A percentile compares a stretch with the other conserved stretches of the same genome.
phyloP scores from a whole-genome alignment of 2,329 filamentous ascomycete species.

The Apiospora phragmitis region DNA sequence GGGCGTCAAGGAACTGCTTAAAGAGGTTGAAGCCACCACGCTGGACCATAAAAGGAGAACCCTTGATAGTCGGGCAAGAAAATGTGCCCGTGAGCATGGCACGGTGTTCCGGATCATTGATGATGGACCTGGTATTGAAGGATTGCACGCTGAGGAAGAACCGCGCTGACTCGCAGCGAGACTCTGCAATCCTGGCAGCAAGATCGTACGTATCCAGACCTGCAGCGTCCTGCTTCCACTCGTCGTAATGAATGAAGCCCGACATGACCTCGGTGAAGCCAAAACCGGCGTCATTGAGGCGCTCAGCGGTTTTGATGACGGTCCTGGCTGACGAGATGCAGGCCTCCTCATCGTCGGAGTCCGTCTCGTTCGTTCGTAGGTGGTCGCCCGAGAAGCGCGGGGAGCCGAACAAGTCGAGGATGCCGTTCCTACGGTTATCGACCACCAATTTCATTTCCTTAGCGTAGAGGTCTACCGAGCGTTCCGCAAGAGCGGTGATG shows the following conservation, averaged over 20 bases:
- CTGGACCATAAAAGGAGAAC: slow-evolving; percentile 62
- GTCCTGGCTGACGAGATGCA: slow-evolving; percentile 37
- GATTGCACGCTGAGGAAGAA: slow-evolving; percentile 61
- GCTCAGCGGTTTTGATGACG: slow-evolving; percentile 43
- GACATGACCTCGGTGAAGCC: slow-evolving; percentile 67
- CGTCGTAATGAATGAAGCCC: slow-evolving; percentile 55
- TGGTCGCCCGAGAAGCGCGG: slow-evolving; percentile 35
- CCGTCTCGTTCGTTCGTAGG: slow-evolving; percentile 10
- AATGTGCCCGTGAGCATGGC: slow-evolving; percentile 61
- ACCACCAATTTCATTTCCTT: slow-evolving; percentile 43
- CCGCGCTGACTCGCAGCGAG: slow-evolving; percentile 55
- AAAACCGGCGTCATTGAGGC: slow-evolving; percentile 49
- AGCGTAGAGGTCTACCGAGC: slow-evolving; percentile 56
- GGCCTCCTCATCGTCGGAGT: slow-evolving; percentile 34
- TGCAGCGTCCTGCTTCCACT: slow-evolving; percentile 15
- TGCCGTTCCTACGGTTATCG: slow-evolving; percentile 44
- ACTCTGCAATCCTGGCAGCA: slow-evolving; percentile 52
- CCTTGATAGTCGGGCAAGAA: slow-evolving; percentile 52
- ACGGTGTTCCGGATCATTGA: slow-evolving; percentile 48
- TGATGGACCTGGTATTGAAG: slow-evolving; percentile 50
- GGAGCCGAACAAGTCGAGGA: slow-evolving; percentile 55
- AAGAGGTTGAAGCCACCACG: slow-evolving; percentile 60
- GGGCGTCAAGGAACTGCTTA: slow-evolving; percentile 48
- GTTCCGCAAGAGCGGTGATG: slow-evolving; percentile 67
- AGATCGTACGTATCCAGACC: slow-evolving; percentile 52